A percentile compares a stretch with the other conserved stretches of the same genome.
Conservation (phyloP, 2,329 filamentous ascomycete genomes). For the Sarocladium strictum region DNA sequence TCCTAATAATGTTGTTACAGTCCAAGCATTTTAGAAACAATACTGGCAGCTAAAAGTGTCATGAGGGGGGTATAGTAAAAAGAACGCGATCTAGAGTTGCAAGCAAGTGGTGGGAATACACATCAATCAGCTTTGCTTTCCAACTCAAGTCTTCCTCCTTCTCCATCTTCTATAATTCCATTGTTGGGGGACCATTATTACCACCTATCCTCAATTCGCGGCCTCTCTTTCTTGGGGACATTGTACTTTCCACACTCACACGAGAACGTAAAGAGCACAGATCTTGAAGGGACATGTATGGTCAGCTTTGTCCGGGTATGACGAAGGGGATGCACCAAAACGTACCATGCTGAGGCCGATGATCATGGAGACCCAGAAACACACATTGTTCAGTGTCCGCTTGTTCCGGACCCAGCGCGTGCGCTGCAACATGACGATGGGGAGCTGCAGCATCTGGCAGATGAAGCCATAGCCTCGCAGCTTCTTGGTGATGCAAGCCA, state of each 20-base stretch:
- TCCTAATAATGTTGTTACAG: background rate
- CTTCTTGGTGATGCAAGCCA: slow-evolving; percentile 98
- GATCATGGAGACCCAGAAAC: slow-evolving; percentile 92
- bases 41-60: background rate
- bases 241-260: too few relatives aligned
- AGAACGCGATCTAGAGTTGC: too few relatives aligned
- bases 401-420: slow-evolving; percentile 68
- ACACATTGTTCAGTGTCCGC: slow-evolving; percentile 78
- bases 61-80: background rate
- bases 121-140: too few relatives aligned
- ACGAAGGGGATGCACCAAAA: slow-evolving; percentile 14
- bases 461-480: slow-evolving; percentile 88
- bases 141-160: too few relatives aligned
- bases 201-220: too few relatives aligned
- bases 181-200: too few relatives aligned
- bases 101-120: too few relatives aligned
- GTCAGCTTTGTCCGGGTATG: slow-evolving; percentile 14
- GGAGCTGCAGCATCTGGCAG: slow-evolving; percentile 94
- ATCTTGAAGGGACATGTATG: slow-evolving; percentile 28
- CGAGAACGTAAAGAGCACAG: slow-evolving; percentile 47
- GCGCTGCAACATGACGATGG: slow-evolving; percentile 86
- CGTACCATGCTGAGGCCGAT: slow-evolving; percentile 73
- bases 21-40: background rate
- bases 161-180: too few relatives aligned
- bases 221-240: background rate